Evolutionary conservation across 305 asterid genomes (phyloP), one percentile per base, ranked within the genome.

Genomic region (Solanum hybrid): DNA sequence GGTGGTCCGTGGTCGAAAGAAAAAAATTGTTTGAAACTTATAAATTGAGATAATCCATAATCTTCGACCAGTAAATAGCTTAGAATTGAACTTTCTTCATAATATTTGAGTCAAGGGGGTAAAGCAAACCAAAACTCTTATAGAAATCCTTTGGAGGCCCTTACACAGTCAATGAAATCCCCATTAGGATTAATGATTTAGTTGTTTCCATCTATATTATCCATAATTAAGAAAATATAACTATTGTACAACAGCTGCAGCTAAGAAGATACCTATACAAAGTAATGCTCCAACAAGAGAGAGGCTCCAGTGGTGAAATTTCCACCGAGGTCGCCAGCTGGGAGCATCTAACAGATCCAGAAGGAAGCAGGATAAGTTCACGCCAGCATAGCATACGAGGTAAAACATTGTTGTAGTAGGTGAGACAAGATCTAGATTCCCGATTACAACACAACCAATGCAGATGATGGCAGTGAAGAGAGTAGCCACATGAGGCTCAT

Each of bases 281-380:
- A 97, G 92, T 86, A 91, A 91, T 91, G 99, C 99, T 89, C 99
- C 99, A 90, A 97, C 68, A 91, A 97, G 99, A 92, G 99, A 97
- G 91, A 96, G 96, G 91, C 99, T 96, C 99, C 99, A 97, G 89
- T 97, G 99, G 93, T 97, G 99, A 95, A 96, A 97, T 90, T 96
- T 97, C 99, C 99, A 97, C 84, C 99, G 97, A 85, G 99, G 99
- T 79, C 99, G 99, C 99, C 99, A 97, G 94, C 99, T 96, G 92
- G 99, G 99, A 90, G 99, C 99, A 95, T 97, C 99, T 90, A 97
- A 92, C 87, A 97, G 97, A 94, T 97, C 99, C 94, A 97, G 93
- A 90, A 97, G 99, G 91, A 97, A 96, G 95, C 99, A 97, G 82
- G 99, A 96, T 91, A 97, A 93, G 92, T 97, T 97, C 93, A 97